Evolutionary conservation across 164 flowering plant species (phyloP).

Genomic region (Buxus sempervirens): DNA sequence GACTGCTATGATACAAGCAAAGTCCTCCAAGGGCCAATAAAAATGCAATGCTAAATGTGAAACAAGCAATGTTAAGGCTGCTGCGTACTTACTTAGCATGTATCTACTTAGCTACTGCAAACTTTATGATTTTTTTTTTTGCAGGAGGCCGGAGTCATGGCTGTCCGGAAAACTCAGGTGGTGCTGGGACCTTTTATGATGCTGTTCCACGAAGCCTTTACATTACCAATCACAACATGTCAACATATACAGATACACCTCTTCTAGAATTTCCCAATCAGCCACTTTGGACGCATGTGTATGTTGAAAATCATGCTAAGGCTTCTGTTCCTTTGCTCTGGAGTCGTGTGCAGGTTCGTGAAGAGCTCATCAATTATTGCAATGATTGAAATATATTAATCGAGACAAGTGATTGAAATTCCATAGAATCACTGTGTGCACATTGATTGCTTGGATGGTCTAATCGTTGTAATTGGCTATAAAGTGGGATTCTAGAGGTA

Average conservation of each 20-base stretch:
- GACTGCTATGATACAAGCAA: too few relatives aligned
- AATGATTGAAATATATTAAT: too few relatives aligned
- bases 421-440: too few relatives aligned
- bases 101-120: not conserved
- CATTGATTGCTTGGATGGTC: too few relatives aligned
- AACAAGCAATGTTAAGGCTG: too few relatives aligned
- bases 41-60: too few relatives aligned
- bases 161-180: conserved; percentile 85
- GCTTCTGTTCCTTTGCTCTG: conserved; percentile 91
- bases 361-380: not conserved
- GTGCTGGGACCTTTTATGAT: conserved; percentile 95
- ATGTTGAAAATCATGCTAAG: conserved; percentile 66
- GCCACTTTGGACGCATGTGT: conserved; percentile 90
- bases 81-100: not conserved
- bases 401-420: too few relatives aligned
- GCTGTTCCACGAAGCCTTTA: conserved; percentile 80
- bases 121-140: conserved; percentile 13
- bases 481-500: too few relatives aligned
- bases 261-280: conserved; percentile 87
- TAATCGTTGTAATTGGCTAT: too few relatives aligned
- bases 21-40: too few relatives aligned
- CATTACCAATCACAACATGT: conserved; percentile 71
- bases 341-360: conserved; percentile 98
- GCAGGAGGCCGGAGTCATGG: conserved; percentile 89
- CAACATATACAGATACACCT: conserved; percentile 90